Percentiles rank a stretch among this genome's conserved stretches.
Conservation (phyloP, 805 yeast genomes). For the Kodamaea hsintzibuensis region DNA sequence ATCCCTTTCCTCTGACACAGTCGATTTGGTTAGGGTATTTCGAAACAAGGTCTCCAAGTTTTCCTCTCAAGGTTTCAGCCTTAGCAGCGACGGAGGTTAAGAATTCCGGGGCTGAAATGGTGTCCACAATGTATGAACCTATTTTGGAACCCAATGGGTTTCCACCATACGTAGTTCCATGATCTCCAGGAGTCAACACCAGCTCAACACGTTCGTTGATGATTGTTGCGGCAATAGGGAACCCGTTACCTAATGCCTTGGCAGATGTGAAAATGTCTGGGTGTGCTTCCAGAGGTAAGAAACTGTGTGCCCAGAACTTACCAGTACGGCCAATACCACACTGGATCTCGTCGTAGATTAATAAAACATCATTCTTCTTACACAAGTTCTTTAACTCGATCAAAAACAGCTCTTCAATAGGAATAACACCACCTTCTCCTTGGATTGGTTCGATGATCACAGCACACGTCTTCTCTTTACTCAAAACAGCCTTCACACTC, state of each 20-base stretch:
- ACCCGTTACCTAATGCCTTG: slow-evolving; percentile 95
- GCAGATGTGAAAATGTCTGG: slow-evolving; percentile 96
- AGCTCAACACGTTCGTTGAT: slow-evolving; percentile 77
- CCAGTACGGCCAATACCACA: slow-evolving; percentile 96
- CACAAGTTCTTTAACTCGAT: slow-evolving; percentile 66
- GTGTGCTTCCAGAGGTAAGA: slow-evolving; percentile 74
- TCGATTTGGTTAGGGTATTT: slow-evolving; percentile 61
- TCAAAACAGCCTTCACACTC: slow-evolving; percentile 56
- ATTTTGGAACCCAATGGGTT: slow-evolving; percentile 89
- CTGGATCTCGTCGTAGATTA: slow-evolving; percentile 94
- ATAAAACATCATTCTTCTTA: slow-evolving; percentile 63
- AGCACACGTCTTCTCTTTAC: slow-evolving; percentile 71
- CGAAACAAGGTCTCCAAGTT: slow-evolving; percentile 50
- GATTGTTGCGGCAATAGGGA: slow-evolving; percentile 93
- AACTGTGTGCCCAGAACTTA: slow-evolving; percentile 86
- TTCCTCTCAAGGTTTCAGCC: slow-evolving; percentile 54
- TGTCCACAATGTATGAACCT: slow-evolving; percentile 72
- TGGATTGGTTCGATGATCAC: slow-evolving; percentile 96
- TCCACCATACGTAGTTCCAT: slow-evolving; percentile 98
- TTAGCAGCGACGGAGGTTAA: slow-evolving; percentile 60
- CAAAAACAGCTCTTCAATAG: slow-evolving; percentile 64
- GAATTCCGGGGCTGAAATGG: slow-evolving; percentile 62
- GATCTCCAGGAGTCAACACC: slow-evolving; percentile 84
- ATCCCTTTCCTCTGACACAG: slow-evolving; percentile 85
- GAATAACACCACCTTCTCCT: slow-evolving; percentile 95